phyloP scores from a whole-genome alignment of 371 early-diverging fungal species.

The Mucor saturninus region DNA sequence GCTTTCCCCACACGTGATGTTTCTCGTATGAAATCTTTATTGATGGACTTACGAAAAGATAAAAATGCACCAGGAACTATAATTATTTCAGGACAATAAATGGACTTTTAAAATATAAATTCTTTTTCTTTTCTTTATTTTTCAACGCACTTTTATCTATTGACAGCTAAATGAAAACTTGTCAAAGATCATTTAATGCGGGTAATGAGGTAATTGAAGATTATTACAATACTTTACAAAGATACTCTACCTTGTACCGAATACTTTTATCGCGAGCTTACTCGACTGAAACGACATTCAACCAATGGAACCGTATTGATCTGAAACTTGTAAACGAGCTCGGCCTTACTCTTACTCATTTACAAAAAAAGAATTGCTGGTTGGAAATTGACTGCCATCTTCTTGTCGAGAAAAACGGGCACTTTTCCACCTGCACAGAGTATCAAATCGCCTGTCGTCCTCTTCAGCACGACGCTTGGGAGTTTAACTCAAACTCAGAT shows the following conservation, averaged over 20 bases:
- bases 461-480: conserved; percentile 40
- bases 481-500: conserved; percentile 9
- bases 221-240: conserved; percentile 21
- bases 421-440: background rate
- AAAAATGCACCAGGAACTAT: conserved; percentile 77
- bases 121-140: background rate
- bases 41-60: conserved; percentile 81
- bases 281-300: conserved; percentile 9
- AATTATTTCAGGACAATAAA: conserved; percentile 13
- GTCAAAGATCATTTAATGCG: background rate
- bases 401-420: conserved; percentile 4
- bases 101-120: background rate
- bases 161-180: background rate
- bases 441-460: conserved; percentile 26
- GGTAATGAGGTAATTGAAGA: conserved; percentile 6
- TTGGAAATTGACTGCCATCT: conserved; percentile 27
- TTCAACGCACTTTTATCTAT: background rate
- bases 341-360: conserved; percentile 26
- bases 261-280: conserved; percentile 26
- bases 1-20: conserved; percentile 59
- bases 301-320: conserved; percentile 42
- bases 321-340: conserved; percentile 44
- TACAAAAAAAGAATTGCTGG: conserved; percentile 15
- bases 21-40: conserved; percentile 79
- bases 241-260: conserved; percentile 35